Base-by-base conservation (phyloP, 768 basidiomycete genomes). In the Gelatoporia subvermispora region DNA sequence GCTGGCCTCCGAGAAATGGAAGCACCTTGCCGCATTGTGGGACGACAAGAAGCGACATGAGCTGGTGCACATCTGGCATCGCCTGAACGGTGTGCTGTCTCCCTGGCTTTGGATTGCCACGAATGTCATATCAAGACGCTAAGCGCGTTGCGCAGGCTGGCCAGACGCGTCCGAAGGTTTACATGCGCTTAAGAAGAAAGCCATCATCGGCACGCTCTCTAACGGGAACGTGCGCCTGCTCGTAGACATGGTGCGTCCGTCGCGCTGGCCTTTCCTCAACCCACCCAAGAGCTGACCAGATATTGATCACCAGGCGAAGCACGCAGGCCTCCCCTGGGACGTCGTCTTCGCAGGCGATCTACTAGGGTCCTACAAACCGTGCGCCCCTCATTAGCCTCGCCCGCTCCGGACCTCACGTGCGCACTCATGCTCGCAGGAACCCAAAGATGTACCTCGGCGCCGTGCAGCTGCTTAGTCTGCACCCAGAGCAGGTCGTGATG, bases 351-450 rank as follows among this genome's bases (percentile, higher is more conserved):
- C 82, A 1, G 67, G 75, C 1, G 81, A 83, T 47, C 64, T 85
- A 16, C 80, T 85, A 42, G 68, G 70, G 8, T 74, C 76, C 0
- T 85, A 76, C 68, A 86, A 87, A 58, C 81, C 84, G 84, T 85
- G 38, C 35, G 79, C 31, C 17, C 5, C 44, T 35, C 44, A 25
- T 22, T 16, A 35, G 42, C 18, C 17, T 42, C 7, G 24, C 9
- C 18, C 31, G n/a, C 41, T 34, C 20, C 20, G 9, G 20, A 20
- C 7, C 22, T 43, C 24, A 43, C 28, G 5, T 21, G 28, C 36
- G 15, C 31, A 22, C 21, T 17, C 13, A 31, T 31, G 18, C 39
- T 16, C 28, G 34, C 50, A 82, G 81, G 2, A 76, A 77, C 58
- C 74, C 74, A 8, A 67, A 73, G 36, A 69, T 75, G 0, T 86